Conservation (phyloP, 176 grass and related monocot genomes). For the Musa itinerans region DNA sequence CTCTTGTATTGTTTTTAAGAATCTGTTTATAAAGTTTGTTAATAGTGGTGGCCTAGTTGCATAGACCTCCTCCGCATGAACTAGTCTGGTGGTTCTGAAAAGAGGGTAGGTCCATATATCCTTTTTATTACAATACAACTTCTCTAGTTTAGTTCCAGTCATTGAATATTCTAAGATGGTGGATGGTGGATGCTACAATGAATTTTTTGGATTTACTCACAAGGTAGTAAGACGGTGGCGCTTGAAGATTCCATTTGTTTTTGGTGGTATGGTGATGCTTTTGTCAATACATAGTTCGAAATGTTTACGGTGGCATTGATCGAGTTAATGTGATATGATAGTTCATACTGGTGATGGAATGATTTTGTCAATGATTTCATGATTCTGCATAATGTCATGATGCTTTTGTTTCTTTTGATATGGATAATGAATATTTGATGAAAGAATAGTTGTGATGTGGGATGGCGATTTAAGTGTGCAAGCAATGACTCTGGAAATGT, state of each 20-base stretch:
- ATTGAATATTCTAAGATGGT: no score
- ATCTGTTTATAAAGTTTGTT: not conserved
- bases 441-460: not conserved
- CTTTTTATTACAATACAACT: no score
- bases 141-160: no score
- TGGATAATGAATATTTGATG: not conserved
- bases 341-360: no score
- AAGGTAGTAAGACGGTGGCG: not conserved
- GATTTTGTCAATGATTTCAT: not conserved
- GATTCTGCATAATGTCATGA: not conserved
- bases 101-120: no score
- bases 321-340: not conserved
- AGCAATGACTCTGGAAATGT: not conserved
- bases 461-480: not conserved
- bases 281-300: not conserved
- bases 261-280: not conserved
- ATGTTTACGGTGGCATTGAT: not conserved
- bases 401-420: not conserved
- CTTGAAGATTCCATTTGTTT: not conserved
- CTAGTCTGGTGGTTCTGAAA: no score
- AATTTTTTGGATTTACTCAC: not conserved
- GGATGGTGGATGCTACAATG: no score
- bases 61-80: no score
- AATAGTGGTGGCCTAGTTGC: no score
- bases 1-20: constrained; percentile 5